A percentile compares a stretch with the other conserved stretches of the same genome.
Conservation (phyloP, 345 rosid genomes). For the Eucalyptus marginata region DNA sequence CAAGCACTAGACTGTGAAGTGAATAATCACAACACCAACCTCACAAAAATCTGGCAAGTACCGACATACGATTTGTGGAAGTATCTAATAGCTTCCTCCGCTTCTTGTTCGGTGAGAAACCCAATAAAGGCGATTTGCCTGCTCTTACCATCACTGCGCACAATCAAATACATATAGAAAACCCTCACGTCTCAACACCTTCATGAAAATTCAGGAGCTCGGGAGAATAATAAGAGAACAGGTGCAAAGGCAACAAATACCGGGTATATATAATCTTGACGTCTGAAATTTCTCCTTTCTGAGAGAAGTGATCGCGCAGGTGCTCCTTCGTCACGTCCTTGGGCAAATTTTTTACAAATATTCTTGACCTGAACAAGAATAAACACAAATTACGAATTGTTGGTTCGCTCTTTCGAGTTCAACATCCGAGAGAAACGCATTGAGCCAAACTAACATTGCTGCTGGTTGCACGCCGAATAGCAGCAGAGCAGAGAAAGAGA, state of each 20-base stretch:
- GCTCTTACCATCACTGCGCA: slow-evolving; percentile 60
- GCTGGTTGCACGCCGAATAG: not conserved
- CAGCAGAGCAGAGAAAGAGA: not conserved
- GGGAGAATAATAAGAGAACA: not conserved
- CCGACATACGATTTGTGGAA: slow-evolving; percentile 70
- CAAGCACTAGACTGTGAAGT: not conserved
- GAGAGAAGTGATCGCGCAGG: not conserved
- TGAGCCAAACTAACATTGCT: not conserved
- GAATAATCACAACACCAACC: slow-evolving; percentile 5
- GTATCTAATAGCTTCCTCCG: slow-evolving; percentile 69
- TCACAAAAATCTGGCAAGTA: slow-evolving; percentile 64
- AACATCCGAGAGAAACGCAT: not conserved
- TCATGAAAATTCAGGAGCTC: not conserved
- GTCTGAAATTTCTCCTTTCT: not conserved
- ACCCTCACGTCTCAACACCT: not conserved
- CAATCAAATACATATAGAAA: not conserved
- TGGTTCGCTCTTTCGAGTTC: not conserved
- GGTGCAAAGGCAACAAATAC: not conserved
- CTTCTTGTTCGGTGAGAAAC: slow-evolving; percentile 62
- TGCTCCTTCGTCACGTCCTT: not conserved
- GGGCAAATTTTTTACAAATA: not conserved
- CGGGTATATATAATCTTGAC: not conserved
- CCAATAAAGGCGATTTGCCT: slow-evolving; percentile 89
- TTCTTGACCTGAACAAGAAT: not conserved
- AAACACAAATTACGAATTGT: not conserved